Conservation (phyloP, 768 basidiomycete genomes). For the Macrocybe gigantea region DNA sequence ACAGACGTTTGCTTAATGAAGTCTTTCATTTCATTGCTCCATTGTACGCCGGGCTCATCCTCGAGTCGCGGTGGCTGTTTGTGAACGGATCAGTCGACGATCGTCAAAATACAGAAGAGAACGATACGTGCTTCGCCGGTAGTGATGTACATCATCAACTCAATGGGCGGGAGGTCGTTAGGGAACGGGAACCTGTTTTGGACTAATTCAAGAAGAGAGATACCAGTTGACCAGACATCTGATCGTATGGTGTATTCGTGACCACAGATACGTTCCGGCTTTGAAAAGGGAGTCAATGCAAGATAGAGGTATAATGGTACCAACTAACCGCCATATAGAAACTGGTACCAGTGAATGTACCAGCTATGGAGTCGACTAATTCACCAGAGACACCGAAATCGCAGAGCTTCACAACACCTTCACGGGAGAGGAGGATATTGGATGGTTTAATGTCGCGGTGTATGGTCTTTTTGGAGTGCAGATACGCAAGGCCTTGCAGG, state of each 20-base stretch:
- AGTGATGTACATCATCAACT: slow-evolving; percentile 88
- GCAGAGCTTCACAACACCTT: slow-evolving; percentile 86
- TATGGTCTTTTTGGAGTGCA: slow-evolving; percentile 88
- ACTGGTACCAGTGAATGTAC: slow-evolving; percentile 96
- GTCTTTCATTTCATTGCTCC: slow-evolving; percentile 86
- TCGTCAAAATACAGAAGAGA: slow-evolving; percentile 5
- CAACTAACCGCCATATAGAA: slow-evolving; percentile 95
- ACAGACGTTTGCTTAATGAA: slow-evolving; percentile 83
- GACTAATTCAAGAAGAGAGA: slow-evolving; percentile 90
- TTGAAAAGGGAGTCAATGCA: slow-evolving; percentile 7
- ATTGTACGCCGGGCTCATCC: slow-evolving; percentile 64
- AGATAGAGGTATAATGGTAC: not conserved
- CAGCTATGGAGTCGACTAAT: slow-evolving; percentile 84
- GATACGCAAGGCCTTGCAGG: slow-evolving; percentile 88
- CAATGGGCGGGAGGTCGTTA: slow-evolving; percentile 87
- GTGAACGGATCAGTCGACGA: slow-evolving; percentile 5
- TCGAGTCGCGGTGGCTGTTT: slow-evolving; percentile 73
- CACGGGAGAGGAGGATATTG: slow-evolving; percentile 83
- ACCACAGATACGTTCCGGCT: slow-evolving; percentile 95
- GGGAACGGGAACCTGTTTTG: slow-evolving; percentile 96
- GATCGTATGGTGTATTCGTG: slow-evolving; percentile 90
- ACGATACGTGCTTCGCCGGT: slow-evolving; percentile 55
- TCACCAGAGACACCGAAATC: slow-evolving; percentile 99
- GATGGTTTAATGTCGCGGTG: slow-evolving; percentile 96
- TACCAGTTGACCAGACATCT: slow-evolving; percentile 97